Evolutionary conservation across 441 rosid genomes (phyloP).

Genomic region (Mallotus repandus): DNA sequence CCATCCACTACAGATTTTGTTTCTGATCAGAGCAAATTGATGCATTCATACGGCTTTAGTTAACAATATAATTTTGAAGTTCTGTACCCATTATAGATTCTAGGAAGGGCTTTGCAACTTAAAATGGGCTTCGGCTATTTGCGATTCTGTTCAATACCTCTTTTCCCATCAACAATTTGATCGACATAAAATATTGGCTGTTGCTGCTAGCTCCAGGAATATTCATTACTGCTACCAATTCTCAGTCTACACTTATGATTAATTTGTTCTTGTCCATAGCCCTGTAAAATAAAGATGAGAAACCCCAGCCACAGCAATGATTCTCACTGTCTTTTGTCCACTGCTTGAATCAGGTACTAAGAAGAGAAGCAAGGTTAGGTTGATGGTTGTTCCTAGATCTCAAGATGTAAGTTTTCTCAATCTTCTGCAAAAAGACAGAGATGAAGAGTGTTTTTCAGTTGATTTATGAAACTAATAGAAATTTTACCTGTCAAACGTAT

Average conservation of each 20-base stretch:
- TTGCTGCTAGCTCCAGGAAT: not conserved
- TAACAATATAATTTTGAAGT: not conserved
- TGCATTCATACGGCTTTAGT: not conserved
- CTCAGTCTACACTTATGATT: too few relatives aligned
- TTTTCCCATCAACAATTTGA: not conserved
- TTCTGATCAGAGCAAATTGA: not conserved
- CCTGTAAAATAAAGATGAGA: not conserved
- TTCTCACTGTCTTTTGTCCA: not conserved
- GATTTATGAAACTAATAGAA: too few relatives aligned
- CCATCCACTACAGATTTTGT: not conserved
- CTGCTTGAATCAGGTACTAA: constrained; percentile 43
- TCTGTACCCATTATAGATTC: too few relatives aligned
- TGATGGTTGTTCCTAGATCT: constrained; percentile 23
- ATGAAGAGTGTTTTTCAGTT: not conserved
- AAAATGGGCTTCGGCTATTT: not conserved
- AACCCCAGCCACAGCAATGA: not conserved
- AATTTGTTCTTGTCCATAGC: not conserved
- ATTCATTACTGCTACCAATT: not conserved
- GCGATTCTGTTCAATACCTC: not conserved
- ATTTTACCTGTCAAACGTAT: not conserved
- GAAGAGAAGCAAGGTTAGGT: constrained; percentile 65
- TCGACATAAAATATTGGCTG: not conserved
- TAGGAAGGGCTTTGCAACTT: not conserved
- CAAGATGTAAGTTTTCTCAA: not conserved
- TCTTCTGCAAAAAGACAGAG: constrained; percentile 6